phyloP scores from a whole-genome alignment of 768 basidiomycete genomes.

The Lactarius psammicola region DNA sequence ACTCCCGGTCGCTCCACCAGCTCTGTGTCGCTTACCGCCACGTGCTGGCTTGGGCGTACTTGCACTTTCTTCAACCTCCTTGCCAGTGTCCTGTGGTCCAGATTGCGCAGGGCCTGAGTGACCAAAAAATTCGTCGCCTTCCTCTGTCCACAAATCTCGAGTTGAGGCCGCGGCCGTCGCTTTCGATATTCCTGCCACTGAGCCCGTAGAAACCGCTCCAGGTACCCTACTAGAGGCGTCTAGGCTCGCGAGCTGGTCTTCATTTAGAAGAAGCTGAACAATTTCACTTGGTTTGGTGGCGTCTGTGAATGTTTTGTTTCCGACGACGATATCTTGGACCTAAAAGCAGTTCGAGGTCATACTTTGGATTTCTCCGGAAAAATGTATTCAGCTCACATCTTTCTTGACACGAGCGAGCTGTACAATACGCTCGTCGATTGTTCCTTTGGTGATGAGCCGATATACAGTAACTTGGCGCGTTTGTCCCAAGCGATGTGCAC shows the following conservation, averaged over 20 bases:
- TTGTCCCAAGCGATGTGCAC: constrained; percentile 94
- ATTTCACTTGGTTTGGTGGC: constrained; percentile 95
- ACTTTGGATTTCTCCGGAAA: constrained; percentile 16
- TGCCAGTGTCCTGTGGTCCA: constrained; percentile 29
- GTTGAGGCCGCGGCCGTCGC: constrained; percentile 40
- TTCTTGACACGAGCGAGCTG: constrained; percentile 96
- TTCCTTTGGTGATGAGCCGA: constrained; percentile 88
- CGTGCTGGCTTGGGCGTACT: constrained; percentile 32
- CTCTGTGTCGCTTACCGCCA: constrained; percentile 39
- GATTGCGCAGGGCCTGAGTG: constrained; percentile 42
- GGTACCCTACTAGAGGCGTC: constrained; percentile 47
- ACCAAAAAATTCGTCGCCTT: constrained; percentile 84
- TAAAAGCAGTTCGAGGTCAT: constrained; percentile 34
- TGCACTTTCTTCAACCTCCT: constrained; percentile 30
- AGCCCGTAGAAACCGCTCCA: constrained; percentile 38
- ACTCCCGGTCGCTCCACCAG: constrained; percentile 34
- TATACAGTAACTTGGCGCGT: constrained; percentile 98
- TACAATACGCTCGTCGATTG: constrained; percentile 96
- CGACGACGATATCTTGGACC: constrained; percentile 99
- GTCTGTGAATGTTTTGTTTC: constrained; percentile 92
- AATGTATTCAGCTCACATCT: constrained; percentile 57
- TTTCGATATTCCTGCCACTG: constrained; percentile 37
- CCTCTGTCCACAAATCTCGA: constrained; percentile 81
- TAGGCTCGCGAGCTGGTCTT: constrained; percentile 83
- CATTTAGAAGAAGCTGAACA: constrained; percentile 89